Evolutionary conservation across 768 basidiomycete species (phyloP), one percentile per base, ranked within the genome.

Genomic region (Panaeolus papilionaceus): DNA sequence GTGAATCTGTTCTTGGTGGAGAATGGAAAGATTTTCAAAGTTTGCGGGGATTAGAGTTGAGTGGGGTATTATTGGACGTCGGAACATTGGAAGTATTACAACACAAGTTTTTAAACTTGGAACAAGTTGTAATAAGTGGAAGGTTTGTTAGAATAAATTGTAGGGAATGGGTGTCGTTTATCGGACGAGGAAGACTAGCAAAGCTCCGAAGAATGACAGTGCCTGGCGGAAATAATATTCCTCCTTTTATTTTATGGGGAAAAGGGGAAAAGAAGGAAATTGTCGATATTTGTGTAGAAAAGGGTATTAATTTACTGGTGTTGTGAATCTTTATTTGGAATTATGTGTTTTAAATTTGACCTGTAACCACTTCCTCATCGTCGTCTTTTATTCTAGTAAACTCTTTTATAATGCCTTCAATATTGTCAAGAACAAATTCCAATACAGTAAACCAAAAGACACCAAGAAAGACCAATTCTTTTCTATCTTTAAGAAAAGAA

Each of bases 391-490:
- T 38, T 42, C 16, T 42, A 42, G 3, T 33, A 33, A 33, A 38
- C 62, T 16, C 26, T 14, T 23, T 23, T 63, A 63, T 12, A 44
- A 77, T 82, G 63, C 68, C 80, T 64, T 78, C 80, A 44, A 44
- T 44, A 44, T 18, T 44, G 11, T 44, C 42, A 16, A 44, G 42
- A 16, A 44, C 42, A 64, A 80, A 80, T 64, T 79, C 79, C 67
- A 76, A 78, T 67, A 75, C 79, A 61, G 69, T 77, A 67, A 73
- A 80, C 23, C 75, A 82, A 45, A 85, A 81, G 66, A 76, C 77
- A 33, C 85, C 87, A 16, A 81, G 83, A 67, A 88, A 86, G 76
- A 88, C 83, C 71, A 78, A 83, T 23, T 88, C 89, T 8, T 86
- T 88, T 73, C 74, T 88, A 39, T 89, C 89, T 33, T 78, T 88